Evolutionary conservation across 768 basidiomycete species (phyloP).

Genomic region (Boletus vinaceobasis): DNA sequence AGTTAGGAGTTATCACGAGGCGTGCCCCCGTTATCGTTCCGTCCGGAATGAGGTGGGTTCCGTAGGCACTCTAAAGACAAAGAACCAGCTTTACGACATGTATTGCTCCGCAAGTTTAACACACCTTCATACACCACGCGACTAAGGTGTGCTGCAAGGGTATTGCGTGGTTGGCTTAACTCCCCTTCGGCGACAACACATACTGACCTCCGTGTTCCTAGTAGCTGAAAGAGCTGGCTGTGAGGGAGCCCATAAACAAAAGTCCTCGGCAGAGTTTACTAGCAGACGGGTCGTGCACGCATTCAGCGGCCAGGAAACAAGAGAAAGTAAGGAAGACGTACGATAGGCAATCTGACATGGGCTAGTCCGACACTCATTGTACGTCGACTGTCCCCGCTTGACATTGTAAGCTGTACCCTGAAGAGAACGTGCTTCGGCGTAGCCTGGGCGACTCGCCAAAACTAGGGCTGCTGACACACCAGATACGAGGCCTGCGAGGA

Average conservation of each 20-base stretch:
- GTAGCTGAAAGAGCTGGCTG: slow-evolving; percentile 51
- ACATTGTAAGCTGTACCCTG: slow-evolving; percentile 45
- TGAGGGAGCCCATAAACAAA: slow-evolving; percentile 52
- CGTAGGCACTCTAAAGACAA: slow-evolving; percentile 46
- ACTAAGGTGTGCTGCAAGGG: slow-evolving; percentile 42
- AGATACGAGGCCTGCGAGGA: slow-evolving; percentile 21
- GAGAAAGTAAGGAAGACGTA: slow-evolving; percentile 26
- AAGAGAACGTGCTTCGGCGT: slow-evolving; percentile 49
- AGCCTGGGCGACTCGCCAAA: slow-evolving; percentile 15
- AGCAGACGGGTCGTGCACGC: neutral
- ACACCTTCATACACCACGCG: slow-evolving; percentile 50
- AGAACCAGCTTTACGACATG: neutral
- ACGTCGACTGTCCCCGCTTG: slow-evolving; percentile 59
- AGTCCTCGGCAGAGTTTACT: slow-evolving; percentile 60
- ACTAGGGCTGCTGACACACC: slow-evolving; percentile 19
- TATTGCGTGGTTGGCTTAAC: slow-evolving; percentile 13
- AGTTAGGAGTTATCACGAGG: slow-evolving; percentile 72
- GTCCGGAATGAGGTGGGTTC: slow-evolving; percentile 66
- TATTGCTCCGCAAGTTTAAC: slow-evolving; percentile 3
- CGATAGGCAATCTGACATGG: slow-evolving; percentile 66
- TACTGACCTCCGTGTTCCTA: slow-evolving; percentile 57
- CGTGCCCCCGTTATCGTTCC: slow-evolving; percentile 68
- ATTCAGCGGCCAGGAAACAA: neutral
- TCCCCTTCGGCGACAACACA: slow-evolving; percentile 3
- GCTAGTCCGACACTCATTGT: slow-evolving; percentile 60